Base-by-base conservation (phyloP, 495 filamentous ascomycete genomes). In the Corynascus novoguineensis region DNA sequence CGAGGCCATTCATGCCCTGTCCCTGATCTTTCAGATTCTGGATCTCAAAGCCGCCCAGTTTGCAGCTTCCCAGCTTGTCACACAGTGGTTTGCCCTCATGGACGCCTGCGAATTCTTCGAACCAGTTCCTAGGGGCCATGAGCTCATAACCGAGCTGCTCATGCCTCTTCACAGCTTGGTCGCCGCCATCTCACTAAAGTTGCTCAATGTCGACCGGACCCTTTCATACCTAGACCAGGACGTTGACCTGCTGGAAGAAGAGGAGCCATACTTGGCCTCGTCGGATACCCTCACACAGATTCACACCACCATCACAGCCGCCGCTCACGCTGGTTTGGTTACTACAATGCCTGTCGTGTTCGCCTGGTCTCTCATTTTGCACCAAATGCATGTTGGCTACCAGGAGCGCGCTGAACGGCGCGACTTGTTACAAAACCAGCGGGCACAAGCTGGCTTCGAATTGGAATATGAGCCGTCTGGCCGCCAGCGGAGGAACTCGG, bases 341-440 rank as follows among this genome's bases (percentile, higher is more conserved):
- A 78, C 78, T 19, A 85, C 85, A 3, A 83, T 78, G 49, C 87
- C 87, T 11, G 81, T 85, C 24, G 75, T 85, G 24, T 86, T 90
- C 52, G 81, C 87, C 9, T 96, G 90, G 90, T 80, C 83, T 10
- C 68, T 90, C 47, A 78, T 95, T 19, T 69, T 89, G n/a, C 77
- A 89, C 59, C 78, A 78, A 7, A 81, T 90, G 75, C 77, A 78
- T 63, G 72, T 85, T 31, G 73, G 78, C 3, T 86, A 83, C 46
- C 71, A 80, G 29, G 72, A 73, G 42, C 74, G 83, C 35, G 80
- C 77, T 44, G 81, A 87, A 46, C 74, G 71, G 29, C 74, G 80
- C 52, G 86, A 87, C 59, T 50, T 81, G n/a, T 73, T 82, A 40
- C 83, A 85, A 59, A 83, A 83, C 29, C 75, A 83, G 56, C 81